Percentiles rank a stretch among this genome's conserved stretches.
Conservation (phyloP, 1,284 basidiomycete species). For the Leccinum huronense region DNA sequence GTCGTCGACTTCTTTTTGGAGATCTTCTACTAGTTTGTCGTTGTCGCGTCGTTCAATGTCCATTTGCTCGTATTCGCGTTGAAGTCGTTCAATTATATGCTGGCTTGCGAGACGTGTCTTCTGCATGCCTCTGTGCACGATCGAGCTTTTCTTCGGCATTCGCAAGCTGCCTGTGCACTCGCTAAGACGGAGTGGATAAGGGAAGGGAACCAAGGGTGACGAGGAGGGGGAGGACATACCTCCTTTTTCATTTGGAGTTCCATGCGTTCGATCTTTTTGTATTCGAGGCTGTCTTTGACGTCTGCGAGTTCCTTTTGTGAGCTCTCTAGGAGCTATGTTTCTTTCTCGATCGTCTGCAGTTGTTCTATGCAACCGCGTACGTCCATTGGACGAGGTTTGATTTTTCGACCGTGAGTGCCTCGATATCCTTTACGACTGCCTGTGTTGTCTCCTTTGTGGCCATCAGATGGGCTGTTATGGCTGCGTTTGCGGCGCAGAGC, state of each 20-base stretch:
- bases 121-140: conserved; percentile 68
- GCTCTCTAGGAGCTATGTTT: conserved; percentile 58
- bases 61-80: conserved; percentile 77
- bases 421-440: conserved; percentile 55
- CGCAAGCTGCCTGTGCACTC: conserved; percentile 67
- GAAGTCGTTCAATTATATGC: conserved; percentile 66
- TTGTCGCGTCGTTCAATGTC: conserved; percentile 69
- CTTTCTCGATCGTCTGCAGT: conserved; percentile 68
- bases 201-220: not conserved
- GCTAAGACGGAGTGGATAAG: conserved; percentile 42
- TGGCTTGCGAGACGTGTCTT: conserved; percentile 70
- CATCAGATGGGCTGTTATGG: conserved; percentile 61
- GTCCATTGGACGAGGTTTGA: conserved; percentile 57
- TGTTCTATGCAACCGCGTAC: conserved; percentile 66
- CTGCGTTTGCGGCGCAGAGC: conserved; percentile 59
- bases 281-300: conserved; percentile 63
- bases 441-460: conserved; percentile 66
- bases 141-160: conserved; percentile 79
- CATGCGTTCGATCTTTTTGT: conserved; percentile 68
- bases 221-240: conserved; percentile 39
- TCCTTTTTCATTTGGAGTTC: conserved; percentile 66
- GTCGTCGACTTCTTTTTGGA: conserved; percentile 63
- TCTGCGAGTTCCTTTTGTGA: conserved; percentile 64
- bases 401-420: conserved; percentile 69
- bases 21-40: conserved; percentile 70